Conservation (phyloP, 768 basidiomycete species). For the Leccinum disarticulatum region DNA sequence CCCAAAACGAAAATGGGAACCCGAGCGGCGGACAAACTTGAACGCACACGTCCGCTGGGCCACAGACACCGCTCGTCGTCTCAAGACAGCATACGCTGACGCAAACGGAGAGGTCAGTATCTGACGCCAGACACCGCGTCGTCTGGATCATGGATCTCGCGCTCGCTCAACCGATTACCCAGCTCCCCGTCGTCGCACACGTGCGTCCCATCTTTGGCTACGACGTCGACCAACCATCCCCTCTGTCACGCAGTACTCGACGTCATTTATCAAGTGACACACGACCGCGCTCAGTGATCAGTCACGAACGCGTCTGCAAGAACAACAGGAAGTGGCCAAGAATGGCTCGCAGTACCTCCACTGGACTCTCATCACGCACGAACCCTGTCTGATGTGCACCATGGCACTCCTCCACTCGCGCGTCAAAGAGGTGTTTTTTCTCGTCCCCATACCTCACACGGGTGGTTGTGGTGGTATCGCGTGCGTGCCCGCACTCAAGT, state of each 20-base stretch:
- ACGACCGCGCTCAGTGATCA: conserved; percentile 33
- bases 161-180: neutral
- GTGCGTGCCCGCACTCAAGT: conserved; percentile 72
- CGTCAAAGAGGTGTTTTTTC: conserved; percentile 81
- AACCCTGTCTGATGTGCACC: conserved; percentile 96
- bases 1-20: conserved; percentile 66
- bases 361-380: conserved; percentile 84
- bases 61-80: conserved; percentile 56
- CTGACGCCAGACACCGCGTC: neutral
- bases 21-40: conserved; percentile 58
- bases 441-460: conserved; percentile 70
- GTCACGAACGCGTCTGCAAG: neutral
- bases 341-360: conserved; percentile 87
- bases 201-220: conserved; percentile 54
- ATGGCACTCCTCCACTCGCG: conserved; percentile 96
- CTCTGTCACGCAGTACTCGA: conserved; percentile 86
- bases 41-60: conserved; percentile 71
- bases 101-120: conserved; percentile 59
- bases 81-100: conserved; percentile 49
- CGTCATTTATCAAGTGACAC: conserved; percentile 65
- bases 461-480: conserved; percentile 83
- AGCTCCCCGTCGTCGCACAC: conserved; percentile 78
- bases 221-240: conserved; percentile 73
- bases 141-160: neutral
- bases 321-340: conserved; percentile 19